Evolutionary conservation across 2,329 filamentous ascomycete genomes (phyloP).

Genomic region (Xylaria sp.): DNA sequence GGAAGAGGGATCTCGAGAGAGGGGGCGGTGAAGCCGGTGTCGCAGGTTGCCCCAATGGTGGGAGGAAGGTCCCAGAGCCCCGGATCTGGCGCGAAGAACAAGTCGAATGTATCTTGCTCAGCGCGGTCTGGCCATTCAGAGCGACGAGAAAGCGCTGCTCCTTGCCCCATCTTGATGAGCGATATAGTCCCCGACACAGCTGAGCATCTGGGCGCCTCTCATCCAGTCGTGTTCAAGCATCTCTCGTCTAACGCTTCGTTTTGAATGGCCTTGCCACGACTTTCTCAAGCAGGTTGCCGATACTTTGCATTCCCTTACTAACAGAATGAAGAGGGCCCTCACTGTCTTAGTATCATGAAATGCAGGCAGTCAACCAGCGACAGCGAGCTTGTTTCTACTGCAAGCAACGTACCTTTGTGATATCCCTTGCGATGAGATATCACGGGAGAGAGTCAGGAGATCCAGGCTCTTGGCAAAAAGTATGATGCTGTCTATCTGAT

Average conservation of each 20-base stretch:
- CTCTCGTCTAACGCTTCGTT: background rate
- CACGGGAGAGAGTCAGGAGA: background rate
- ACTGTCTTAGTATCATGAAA: too few species aligned
- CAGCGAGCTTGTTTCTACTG: too few species aligned
- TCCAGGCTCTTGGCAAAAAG: background rate
- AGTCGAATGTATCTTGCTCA: background rate
- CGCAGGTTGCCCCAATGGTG: background rate
- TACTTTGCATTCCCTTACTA: too few species aligned
- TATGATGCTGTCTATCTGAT: background rate
- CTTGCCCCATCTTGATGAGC: background rate
- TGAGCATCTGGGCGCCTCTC: background rate
- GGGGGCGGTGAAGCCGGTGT: background rate
- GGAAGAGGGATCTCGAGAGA: background rate
- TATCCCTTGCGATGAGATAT: background rate
- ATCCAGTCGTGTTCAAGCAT: background rate
- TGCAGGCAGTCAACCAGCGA: too few species aligned
- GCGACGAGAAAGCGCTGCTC: background rate
- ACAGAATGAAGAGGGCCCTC: too few species aligned
- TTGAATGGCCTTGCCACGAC: background rate
- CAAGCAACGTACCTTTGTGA: background rate
- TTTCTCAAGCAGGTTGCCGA: background rate
- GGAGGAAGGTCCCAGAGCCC: background rate
- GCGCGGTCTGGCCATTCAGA: background rate
- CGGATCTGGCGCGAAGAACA: background rate
- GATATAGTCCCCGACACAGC: background rate